These are phyloP conservation scores for Pythium guiyangense DNA, from an alignment of 352 stramenopile species.

Conservation along the genomic window DNA sequence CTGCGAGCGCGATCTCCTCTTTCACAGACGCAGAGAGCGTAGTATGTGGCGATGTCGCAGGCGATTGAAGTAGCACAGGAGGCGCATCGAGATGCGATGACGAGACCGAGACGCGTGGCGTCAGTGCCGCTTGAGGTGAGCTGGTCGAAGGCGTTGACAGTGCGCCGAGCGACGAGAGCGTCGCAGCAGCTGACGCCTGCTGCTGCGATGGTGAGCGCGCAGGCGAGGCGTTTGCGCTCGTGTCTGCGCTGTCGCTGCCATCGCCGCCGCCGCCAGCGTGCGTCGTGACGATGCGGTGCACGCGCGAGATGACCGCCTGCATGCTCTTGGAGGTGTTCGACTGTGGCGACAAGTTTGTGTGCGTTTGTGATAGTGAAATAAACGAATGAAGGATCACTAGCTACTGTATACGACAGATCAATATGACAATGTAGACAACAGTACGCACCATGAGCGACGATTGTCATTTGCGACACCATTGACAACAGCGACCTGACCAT, in stretches of 20 bases:
- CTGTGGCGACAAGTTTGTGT: neutral
- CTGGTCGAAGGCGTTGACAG: no score
- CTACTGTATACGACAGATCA: no score
- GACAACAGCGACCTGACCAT: no score
- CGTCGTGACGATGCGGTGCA: constrained; percentile 62
- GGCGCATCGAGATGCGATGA: neutral
- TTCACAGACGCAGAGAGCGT: neutral
- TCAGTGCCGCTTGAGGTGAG: neutral
- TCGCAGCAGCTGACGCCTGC: neutral
- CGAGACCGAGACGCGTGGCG: neutral
- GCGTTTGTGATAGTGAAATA: neutral
- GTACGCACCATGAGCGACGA: no score
- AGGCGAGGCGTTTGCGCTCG: neutral
- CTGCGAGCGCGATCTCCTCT: constrained; percentile 39
- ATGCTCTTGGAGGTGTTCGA: constrained; percentile 17
- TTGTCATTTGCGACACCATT: no score
- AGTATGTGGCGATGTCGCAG: neutral
- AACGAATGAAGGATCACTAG: no score
- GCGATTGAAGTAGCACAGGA: neutral
- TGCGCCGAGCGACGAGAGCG: neutral
- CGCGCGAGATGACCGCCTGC: constrained; percentile 68
- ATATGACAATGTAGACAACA: no score
- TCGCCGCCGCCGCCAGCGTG: constrained; percentile 10
- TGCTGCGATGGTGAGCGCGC: neutral
- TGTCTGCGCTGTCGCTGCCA: neutral